These are phyloP conservation scores for Cutaneotrichosporon sp. DNA, from an alignment of 1,284 basidiomycete species.

Conservation along the genomic window DNA sequence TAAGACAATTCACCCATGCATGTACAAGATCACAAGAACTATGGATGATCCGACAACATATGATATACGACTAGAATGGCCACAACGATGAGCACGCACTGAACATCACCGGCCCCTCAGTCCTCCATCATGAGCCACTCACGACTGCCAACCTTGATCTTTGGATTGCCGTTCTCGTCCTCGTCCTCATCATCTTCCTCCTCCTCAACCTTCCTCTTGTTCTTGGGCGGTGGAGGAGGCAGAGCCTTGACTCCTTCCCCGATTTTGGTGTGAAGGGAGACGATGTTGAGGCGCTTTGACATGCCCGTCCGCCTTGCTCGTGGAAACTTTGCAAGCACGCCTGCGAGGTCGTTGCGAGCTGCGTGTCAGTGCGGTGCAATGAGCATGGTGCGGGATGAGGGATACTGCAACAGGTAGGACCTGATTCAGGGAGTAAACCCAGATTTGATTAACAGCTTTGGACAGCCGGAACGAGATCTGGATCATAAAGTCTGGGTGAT, in stretches of 20 bases:
- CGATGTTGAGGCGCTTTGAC: constrained; percentile 37
- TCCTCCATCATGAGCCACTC: constrained; percentile 47
- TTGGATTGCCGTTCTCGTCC: constrained; percentile 22
- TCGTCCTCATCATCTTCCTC: constrained; percentile 38
- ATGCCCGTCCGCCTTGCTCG: constrained; percentile 39
- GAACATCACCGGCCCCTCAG: constrained; percentile 9
- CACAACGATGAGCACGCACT: neutral
- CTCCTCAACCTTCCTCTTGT: constrained; percentile 40
- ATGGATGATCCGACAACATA: neutral
- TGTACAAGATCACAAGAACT: too few species aligned
- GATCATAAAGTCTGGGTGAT: neutral
- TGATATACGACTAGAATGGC: neutral
- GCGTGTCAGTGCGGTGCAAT: too few species aligned
- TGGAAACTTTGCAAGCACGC: constrained; percentile 40
- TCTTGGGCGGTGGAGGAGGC: constrained; percentile 44
- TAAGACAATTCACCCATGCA: neutral
- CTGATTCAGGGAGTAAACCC: too few species aligned
- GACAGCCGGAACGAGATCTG: too few species aligned
- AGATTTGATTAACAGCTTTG: too few species aligned
- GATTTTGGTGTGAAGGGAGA: constrained; percentile 41
- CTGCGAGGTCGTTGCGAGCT: constrained; percentile 43
- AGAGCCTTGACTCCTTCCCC: constrained; percentile 41
- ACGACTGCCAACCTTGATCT: constrained; percentile 28
- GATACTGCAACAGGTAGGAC: too few species aligned
- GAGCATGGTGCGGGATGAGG: too few species aligned